Conservation (phyloP, 106 monocot genomes). For the Acorus calamus region DNA sequence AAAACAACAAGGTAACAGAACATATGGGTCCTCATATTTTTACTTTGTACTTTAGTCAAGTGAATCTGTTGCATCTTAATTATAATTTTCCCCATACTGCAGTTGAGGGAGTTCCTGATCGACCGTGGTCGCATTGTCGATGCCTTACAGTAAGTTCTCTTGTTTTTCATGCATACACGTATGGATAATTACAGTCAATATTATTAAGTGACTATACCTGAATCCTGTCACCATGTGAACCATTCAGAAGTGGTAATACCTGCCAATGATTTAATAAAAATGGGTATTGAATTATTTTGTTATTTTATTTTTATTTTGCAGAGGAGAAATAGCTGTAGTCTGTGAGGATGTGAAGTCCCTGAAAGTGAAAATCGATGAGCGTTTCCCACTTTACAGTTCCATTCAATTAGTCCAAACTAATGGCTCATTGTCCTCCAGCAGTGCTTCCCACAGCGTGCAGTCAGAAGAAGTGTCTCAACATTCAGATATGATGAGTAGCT, state of each 20-base stretch:
- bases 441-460: conserved; percentile 2
- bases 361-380: conserved; percentile 50
- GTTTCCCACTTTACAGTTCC: conserved; percentile 24
- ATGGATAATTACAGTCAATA: neutral
- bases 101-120: conserved; percentile 82
- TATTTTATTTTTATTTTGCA: conserved; percentile 17
- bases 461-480: neutral
- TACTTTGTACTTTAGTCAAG: neutral
- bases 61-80: neutral
- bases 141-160: conserved; percentile 58
- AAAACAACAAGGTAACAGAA: conserved; percentile 62
- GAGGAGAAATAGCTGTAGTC: conserved; percentile 75
- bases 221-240: too few species aligned
- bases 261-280: too few species aligned
- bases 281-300: neutral
- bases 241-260: too few species aligned
- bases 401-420: conserved; percentile 7
- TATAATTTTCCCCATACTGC: conserved; percentile 9
- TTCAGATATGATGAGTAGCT: neutral
- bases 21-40: neutral
- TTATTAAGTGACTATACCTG: too few species aligned
- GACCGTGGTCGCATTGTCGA: conserved; percentile 60
- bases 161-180: neutral
- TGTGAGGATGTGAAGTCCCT: conserved; percentile 59
- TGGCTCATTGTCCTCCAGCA: conserved; percentile 18